Conservation (phyloP, 176 grass and related monocot genomes). For the Oryza brachyantha region DNA sequence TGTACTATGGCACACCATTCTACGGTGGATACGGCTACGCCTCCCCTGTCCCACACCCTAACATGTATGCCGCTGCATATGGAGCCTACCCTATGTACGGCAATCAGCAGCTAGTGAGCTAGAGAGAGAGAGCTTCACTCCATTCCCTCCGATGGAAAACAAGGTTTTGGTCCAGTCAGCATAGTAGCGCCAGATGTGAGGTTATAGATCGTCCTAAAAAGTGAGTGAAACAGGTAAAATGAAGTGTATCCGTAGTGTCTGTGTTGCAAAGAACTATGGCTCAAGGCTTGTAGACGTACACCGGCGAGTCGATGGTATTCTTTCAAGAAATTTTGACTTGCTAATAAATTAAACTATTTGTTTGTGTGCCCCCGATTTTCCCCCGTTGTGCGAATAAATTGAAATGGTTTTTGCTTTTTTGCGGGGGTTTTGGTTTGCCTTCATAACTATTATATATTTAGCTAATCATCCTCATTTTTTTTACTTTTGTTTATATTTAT, state of each 20-base stretch:
- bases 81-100: constrained; percentile 58
- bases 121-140: constrained; percentile 25
- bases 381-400: neutral
- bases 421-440: neutral
- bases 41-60: constrained; percentile 48
- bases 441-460: no score
- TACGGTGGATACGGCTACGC: constrained; percentile 59
- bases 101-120: constrained; percentile 74
- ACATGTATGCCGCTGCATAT: constrained; percentile 55
- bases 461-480: no score
- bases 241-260: constrained; percentile 25
- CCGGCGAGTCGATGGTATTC: constrained; percentile 42
- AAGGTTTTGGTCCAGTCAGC: constrained; percentile 57
- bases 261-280: constrained; percentile 32
- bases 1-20: constrained; percentile 61
- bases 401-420: neutral
- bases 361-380: constrained; percentile 28
- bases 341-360: constrained; percentile 52
- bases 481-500: no score
- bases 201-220: constrained; percentile 44
- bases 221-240: constrained; percentile 36
- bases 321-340: constrained; percentile 67
- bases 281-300: constrained; percentile 41
- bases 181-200: constrained; percentile 41
- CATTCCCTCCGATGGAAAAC: constrained; percentile 37